phyloP scores from a whole-genome alignment of 768 basidiomycete species.

The Russula griseocarnosa region DNA sequence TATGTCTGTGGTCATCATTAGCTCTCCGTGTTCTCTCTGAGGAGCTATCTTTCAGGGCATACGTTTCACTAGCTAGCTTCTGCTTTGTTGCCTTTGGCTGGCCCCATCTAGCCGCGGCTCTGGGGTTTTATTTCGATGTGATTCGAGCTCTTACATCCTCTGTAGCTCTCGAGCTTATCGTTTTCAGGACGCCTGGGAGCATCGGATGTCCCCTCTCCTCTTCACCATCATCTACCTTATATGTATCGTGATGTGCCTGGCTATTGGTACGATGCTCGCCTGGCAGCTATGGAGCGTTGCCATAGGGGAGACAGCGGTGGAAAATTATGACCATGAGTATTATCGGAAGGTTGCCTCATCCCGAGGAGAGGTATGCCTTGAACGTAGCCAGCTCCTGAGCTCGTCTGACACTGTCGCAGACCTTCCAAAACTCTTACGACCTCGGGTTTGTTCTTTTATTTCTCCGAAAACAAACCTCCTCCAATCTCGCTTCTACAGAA shows the following conservation, averaged over 20 bases:
- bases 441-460: slow-evolving; percentile 54
- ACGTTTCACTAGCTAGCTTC: slow-evolving; percentile 70
- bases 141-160: background rate
- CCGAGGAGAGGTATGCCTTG: slow-evolving; percentile 58
- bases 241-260: slow-evolving; percentile 66
- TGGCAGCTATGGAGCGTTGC: slow-evolving; percentile 73
- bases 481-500: slow-evolving; percentile 35
- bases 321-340: slow-evolving; percentile 79
- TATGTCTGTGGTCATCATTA: slow-evolving; percentile 52
- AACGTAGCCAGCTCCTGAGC: background rate
- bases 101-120: slow-evolving; percentile 49
- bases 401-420: slow-evolving; percentile 37
- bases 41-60: slow-evolving; percentile 49
- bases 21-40: background rate
- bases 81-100: slow-evolving; percentile 64
- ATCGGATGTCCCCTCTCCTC: slow-evolving; percentile 57
- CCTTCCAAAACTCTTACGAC: slow-evolving; percentile 89
- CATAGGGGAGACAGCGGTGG: slow-evolving; percentile 82
- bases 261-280: slow-evolving; percentile 64
- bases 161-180: background rate
- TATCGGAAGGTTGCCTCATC: slow-evolving; percentile 66
- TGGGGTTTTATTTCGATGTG: slow-evolving; percentile 51
- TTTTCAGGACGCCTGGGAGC: slow-evolving; percentile 30
- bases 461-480: background rate
- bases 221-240: slow-evolving; percentile 79